Evolutionary conservation across 2,329 filamentous ascomycete species (phyloP), one percentile per base, ranked within the genome.

Genomic region (Ophiostoma populinum): DNA sequence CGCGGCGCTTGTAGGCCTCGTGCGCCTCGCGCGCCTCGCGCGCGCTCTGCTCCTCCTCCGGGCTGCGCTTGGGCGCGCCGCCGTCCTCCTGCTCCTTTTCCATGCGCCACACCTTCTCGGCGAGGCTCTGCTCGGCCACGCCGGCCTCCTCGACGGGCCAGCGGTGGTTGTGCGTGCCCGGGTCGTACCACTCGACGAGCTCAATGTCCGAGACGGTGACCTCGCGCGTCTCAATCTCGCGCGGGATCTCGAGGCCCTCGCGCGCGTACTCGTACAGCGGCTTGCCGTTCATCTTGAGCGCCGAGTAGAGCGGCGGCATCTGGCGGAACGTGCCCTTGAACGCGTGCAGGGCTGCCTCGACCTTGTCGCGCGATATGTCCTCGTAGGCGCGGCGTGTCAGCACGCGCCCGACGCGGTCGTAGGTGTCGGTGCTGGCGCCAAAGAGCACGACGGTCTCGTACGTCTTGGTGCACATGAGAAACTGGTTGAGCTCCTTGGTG

Each of bases 221-320:
- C 2, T 80, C 70, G 38, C 87, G 63, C 36, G 79, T 72, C 51
- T 85, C 66, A 40, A 98, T 90, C 52, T 92, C 79, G 37, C 78
- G 65, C 0, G 90, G 90, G 12, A 93, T 76, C 24, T 81, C 72
- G 49, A 79, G 83, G 12, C 90, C 90, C 52, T 86, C 82, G 32
- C 90, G 69, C 15, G 90, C 90, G 55, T 95, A 95, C 57, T 98
- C 86, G 53, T 98, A 98, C 32, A 94, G 65, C 22, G 82, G 80
- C 62, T 94, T 94, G 2, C 90, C 90, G 45, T 94, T 72, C 55
- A 94, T 82, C 54, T 87, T 86, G 42, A 95, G 63, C 8, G 90
- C 90, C 20, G 83, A 93, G 56, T 86, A 98, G 15, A 98, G 70
- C 6, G 87, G 87, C 24, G 90, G 90, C 45, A 81, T 75, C 61